Conservation (phyloP, 2,329 filamentous ascomycete genomes). For the Tolypocladium paradoxum region DNA sequence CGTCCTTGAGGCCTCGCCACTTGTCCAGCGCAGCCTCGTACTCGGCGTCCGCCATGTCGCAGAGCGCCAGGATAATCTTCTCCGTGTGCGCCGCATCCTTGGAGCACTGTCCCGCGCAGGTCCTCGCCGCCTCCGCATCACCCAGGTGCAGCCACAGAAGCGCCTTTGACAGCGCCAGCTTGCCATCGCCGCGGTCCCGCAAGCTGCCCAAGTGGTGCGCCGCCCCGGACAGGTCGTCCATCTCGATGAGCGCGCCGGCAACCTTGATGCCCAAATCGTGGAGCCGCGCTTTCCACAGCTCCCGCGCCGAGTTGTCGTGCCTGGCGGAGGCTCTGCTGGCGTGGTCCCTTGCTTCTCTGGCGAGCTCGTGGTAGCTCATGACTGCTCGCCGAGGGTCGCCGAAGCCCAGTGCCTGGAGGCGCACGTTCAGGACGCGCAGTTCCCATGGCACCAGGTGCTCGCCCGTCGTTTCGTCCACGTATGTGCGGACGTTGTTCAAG, state of each 20-base stretch:
- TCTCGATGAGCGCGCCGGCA: conserved; percentile 61
- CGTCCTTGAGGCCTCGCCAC: conserved; percentile 44
- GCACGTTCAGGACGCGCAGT: conserved; percentile 69
- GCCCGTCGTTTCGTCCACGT: conserved; percentile 41
- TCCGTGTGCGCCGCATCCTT: conserved; percentile 24
- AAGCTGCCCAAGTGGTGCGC: conserved; percentile 59
- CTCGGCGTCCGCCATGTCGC: conserved; percentile 68
- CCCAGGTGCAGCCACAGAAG: conserved; percentile 72
- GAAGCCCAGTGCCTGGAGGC: conserved; percentile 77
- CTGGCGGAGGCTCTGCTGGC: conserved; percentile 34
- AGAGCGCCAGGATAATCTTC: conserved; percentile 53
- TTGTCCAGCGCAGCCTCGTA: conserved; percentile 52
- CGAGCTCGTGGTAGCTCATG: conserved; percentile 84
- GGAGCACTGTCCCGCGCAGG: conserved; percentile 30
- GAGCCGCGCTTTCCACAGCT: conserved; percentile 62
- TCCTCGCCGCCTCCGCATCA: conserved; percentile 57
- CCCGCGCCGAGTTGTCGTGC: conserved; percentile 42
- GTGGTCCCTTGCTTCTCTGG: conserved; percentile 59
- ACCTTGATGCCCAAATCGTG: conserved; percentile 63
- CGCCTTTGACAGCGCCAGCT: conserved; percentile 39
- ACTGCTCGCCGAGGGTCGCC: conserved; percentile 75
- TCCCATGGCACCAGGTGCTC: conserved; percentile 75
- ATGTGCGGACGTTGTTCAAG: conserved; percentile 44
- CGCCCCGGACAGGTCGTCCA: conserved; percentile 79
- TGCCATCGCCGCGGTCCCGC: conserved; percentile 24